Conservation (phyloP, 805 yeast genomes). For the Blastobotrys americana region DNA sequence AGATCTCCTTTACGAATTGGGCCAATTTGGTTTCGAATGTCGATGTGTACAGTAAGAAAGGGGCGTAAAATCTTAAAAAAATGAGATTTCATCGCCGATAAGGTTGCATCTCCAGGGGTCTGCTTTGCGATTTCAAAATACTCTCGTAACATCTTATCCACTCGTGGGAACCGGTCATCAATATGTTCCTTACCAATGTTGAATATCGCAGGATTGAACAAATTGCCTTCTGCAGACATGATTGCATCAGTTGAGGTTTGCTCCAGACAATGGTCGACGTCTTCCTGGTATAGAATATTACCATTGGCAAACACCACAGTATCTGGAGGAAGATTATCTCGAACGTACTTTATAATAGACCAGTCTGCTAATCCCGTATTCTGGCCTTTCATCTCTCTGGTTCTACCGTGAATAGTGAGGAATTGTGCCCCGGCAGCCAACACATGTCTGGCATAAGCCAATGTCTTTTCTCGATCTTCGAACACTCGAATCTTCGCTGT, state of each 20-base stretch:
- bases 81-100: slow-evolving; percentile 83
- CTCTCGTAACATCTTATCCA: slow-evolving; percentile 75
- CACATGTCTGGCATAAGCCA: slow-evolving; percentile 83
- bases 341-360: slow-evolving; percentile 63
- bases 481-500: slow-evolving; percentile 93
- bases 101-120: slow-evolving; percentile 63
- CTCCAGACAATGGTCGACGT: slow-evolving; percentile 60
- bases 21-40: slow-evolving; percentile 69
- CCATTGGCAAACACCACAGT: slow-evolving; percentile 94
- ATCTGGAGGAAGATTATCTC: slow-evolving; percentile 71
- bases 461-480: slow-evolving; percentile 73
- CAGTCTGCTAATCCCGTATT: slow-evolving; percentile 94
- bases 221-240: slow-evolving; percentile 95
- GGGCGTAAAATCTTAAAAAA: slow-evolving; percentile 79
- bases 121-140: slow-evolving; percentile 74
- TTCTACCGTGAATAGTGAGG: slow-evolving; percentile 88
- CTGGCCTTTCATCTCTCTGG: slow-evolving; percentile 97
- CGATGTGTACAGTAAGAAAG: slow-evolving; percentile 71
- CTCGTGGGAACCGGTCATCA: slow-evolving; percentile 73
- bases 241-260: slow-evolving; percentile 76
- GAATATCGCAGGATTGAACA: slow-evolving; percentile 90
- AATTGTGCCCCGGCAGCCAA: slow-evolving; percentile 92
- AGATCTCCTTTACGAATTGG: slow-evolving; percentile 38
- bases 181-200: slow-evolving; percentile 34
- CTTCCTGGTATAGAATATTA: slow-evolving; percentile 84